Base-by-base conservation (phyloP, 768 basidiomycete genomes). In the Amyloporia xantha region DNA sequence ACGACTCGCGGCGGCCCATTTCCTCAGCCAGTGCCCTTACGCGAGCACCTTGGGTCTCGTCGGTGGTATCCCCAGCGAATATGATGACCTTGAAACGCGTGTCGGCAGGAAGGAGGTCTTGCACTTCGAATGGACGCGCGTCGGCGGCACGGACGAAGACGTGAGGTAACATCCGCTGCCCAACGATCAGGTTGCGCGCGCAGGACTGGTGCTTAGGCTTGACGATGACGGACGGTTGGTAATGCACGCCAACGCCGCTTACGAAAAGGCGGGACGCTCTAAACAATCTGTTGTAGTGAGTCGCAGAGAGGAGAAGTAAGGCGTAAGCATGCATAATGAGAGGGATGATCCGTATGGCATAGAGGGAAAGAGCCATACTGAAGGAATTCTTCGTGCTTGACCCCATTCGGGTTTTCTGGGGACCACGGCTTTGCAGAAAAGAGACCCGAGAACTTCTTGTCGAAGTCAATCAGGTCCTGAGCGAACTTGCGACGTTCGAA, bases 341-440 rank as follows among this genome's bases (percentile, higher is more conserved):
- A 15, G 25, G 19, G 5, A 48, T 2, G 28, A n/a, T n/a, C n/a
- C 10, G 24, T 5, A 37, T n/a, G 30, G 19, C 5, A 6, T 5
- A 51, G 24, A 25, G 5, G 21, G 0, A 21, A 41, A 44, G 4
- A 47, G 35, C 57, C 69, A 47, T 33, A 71, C 75, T 61, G 59
- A 5, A 76, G 52, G 63, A 79, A 77, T 24, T 77, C 60, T 41
- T 75, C 66, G 36, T 73, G 71, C 58, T 77, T 72, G 17, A 82
- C 75, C 7, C 75, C 77, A 41, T 68, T 65, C 12, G 52, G 43
- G 51, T 71, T 62, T 2, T 68, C 53, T 21, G 63, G 55, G 0
- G 66, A 69, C 10, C 66, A 55, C 4, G 79, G 74, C 62, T 78
- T 79, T 40, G 75, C 75, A 1, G 76, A 78, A 62, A 79, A 79